phyloP scores from a whole-genome alignment of 2,329 filamentous ascomycete species.

The Claviceps monticola region DNA sequence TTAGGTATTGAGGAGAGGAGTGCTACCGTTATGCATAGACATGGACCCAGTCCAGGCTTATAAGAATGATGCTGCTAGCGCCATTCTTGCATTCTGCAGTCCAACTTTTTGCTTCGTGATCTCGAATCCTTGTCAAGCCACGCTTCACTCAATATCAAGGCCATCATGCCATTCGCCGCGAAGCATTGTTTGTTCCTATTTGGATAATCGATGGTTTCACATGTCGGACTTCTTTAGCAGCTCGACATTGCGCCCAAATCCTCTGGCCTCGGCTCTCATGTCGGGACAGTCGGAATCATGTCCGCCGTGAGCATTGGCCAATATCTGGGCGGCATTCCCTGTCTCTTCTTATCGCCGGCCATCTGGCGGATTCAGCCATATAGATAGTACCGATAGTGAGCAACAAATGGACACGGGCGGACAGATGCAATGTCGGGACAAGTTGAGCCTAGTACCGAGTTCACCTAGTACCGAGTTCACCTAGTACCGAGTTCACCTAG shows the following conservation, averaged over 20 bases:
- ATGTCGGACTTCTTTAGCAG: not conserved
- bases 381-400: not conserved
- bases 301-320: not conserved
- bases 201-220: not conserved
- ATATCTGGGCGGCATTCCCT: not conserved
- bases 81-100: not conserved
- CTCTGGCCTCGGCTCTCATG: not conserved
- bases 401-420: not conserved
- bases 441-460: not conserved
- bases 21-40: not conserved
- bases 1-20: not conserved
- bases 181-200: not conserved
- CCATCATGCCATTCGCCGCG: not conserved
- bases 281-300: not conserved
- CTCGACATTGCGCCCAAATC: not conserved
- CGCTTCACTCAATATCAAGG: constrained; percentile 11
- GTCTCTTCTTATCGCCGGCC: not conserved
- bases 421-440: not conserved
- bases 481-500: no score
- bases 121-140: no score
- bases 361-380: not conserved
- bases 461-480: not conserved
- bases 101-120: no score
- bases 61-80: not conserved
- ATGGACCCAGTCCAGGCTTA: not conserved